Evolutionary conservation across 352 stramenopile species (phyloP), one percentile per base, ranked within the genome.

Genomic region (Saprolegnia parasitica): DNA sequence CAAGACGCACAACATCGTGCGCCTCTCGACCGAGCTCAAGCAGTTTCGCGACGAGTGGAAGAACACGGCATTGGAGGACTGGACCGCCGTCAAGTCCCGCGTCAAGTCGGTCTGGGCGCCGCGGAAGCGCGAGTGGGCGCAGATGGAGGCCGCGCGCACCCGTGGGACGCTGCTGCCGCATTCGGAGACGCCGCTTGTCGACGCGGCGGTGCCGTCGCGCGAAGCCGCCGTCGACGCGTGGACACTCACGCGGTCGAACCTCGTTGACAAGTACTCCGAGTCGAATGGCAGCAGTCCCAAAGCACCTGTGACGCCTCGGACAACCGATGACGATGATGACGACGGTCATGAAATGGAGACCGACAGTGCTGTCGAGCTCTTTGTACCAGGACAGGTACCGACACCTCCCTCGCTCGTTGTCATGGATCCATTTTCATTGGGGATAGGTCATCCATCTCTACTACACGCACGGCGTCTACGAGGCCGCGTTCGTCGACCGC

Each of bases 11-110:
- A 95, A 95, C 61, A 87, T 93, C 65, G 57, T 92, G 13, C 89
- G 88, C 42, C 80, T 95, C 11, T 76, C 92, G 15, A 65, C 78
- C 9, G 83, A 91, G 52, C 72, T 95, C 39, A 84, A 91, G 13
- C 84, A 85, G 10, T 95, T 95, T 71, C 90, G 90, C 68, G 83
- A 84, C 13, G 88, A 78, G 50, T 95, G 86, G 86, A 77, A 81
- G 42, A 84, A 93, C 56, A 89, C 83, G 9, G 85, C 85, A 13
- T 88, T 79, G 0, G 86, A 95, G 56, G 86, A 95, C 64, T 72
- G 92, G 24, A 83, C 84, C 54, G 86, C 86, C 0, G 89, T 95
- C 56, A 93, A 92, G 52, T 82, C 91, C 16, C 86, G 86, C 32
- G 84, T 84, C 8, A 91, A 89, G 76, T 90, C 84, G 21, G 57